Evolutionary conservation across 495 filamentous ascomycete species (phyloP).

Genomic region (Cercophora samala): DNA sequence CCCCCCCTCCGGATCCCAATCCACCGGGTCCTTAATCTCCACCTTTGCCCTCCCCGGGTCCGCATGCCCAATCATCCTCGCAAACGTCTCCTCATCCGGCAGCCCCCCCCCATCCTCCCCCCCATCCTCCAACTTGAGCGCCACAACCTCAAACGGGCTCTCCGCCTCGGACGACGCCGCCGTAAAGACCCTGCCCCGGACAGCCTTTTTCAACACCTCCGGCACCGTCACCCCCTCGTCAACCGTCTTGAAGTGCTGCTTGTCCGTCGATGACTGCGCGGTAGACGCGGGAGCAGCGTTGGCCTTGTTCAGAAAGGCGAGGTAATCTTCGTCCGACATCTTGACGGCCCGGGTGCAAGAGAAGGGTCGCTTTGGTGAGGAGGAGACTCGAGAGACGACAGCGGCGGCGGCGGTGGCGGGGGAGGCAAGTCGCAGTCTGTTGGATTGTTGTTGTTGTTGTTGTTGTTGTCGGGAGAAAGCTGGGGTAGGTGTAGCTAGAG

Average conservation of each 20-base stretch:
- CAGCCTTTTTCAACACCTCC: constrained; percentile 46
- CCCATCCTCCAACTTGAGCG: constrained; percentile 56
- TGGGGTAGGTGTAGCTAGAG: not conserved
- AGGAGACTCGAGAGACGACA: too few species aligned
- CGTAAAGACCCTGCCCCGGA: constrained; percentile 60
- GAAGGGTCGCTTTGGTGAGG: constrained; percentile 4
- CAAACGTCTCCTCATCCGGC: constrained; percentile 62
- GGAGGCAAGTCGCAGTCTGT: not conserved
- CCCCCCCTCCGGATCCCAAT: constrained; percentile 60
- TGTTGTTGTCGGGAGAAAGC: too few species aligned
- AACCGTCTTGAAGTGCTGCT: constrained; percentile 46
- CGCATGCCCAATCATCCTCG: constrained; percentile 52
- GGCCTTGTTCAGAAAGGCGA: constrained; percentile 78
- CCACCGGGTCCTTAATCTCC: constrained; percentile 50
- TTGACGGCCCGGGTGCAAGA: constrained; percentile 17
- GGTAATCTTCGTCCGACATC: constrained; percentile 81
- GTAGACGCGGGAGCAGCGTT: constrained; percentile 64
- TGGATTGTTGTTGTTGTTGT: too few species aligned
- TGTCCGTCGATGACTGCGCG: not conserved
- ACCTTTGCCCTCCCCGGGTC: constrained; percentile 49
- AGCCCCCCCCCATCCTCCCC: constrained; percentile 43
- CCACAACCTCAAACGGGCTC: constrained; percentile 77
- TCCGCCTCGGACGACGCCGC: constrained; percentile 64
- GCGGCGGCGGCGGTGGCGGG: too few species aligned
- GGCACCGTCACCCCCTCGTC: constrained; percentile 55